phyloP scores from a whole-genome alignment of 805 yeast species.

The Starmerella etchellsii region DNA sequence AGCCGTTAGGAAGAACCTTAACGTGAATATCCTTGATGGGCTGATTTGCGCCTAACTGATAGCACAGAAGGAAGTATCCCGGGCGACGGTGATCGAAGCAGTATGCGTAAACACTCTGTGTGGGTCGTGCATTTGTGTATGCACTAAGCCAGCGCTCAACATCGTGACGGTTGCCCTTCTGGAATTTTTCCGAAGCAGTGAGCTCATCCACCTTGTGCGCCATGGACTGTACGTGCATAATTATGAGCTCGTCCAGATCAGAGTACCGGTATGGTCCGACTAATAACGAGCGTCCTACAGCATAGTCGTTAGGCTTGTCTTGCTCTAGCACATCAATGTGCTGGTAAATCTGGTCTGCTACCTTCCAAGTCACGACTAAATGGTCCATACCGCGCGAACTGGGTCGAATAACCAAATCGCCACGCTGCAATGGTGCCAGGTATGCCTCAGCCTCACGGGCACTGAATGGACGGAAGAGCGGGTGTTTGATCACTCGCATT shows the following conservation, averaged over 20 bases:
- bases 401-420: constrained; percentile 89
- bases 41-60: constrained; percentile 47
- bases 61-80: constrained; percentile 82
- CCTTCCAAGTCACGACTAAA: constrained; percentile 92
- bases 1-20: constrained; percentile 79
- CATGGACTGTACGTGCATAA: constrained; percentile 72
- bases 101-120: constrained; percentile 79
- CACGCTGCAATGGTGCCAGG: constrained; percentile 76
- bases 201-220: constrained; percentile 74
- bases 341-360: constrained; percentile 79
- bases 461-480: constrained; percentile 72
- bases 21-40: constrained; percentile 75
- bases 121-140: constrained; percentile 82
- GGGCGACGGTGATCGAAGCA: constrained; percentile 83
- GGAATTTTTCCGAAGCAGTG: constrained; percentile 78
- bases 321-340: constrained; percentile 78
- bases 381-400: constrained; percentile 82
- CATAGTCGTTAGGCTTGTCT: constrained; percentile 48
- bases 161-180: constrained; percentile 62
- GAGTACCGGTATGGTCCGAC: constrained; percentile 62
- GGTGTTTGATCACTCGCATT: constrained; percentile 77
- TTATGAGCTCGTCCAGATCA: constrained; percentile 88
- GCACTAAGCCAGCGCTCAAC: constrained; percentile 78
- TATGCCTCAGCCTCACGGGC: constrained; percentile 84
- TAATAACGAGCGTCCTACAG: constrained; percentile 43